phyloP scores from a whole-genome alignment of 306 rosid species.

The Albizia julibrissin region DNA sequence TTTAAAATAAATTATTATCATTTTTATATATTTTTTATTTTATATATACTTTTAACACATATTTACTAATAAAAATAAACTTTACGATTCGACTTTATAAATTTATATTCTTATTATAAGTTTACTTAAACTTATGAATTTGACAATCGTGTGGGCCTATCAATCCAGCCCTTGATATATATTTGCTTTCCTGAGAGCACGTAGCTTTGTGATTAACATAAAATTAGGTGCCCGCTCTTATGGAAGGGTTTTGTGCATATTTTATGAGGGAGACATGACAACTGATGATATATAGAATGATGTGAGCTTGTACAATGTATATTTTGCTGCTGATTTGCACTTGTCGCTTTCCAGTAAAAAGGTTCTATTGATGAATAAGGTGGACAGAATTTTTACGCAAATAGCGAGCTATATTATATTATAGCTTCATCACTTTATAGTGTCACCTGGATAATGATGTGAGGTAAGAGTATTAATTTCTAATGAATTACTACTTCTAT shows the following conservation, averaged over 20 bases:
- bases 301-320: background rate
- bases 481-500: background rate
- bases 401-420: background rate
- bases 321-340: constrained; percentile 1
- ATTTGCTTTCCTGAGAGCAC: background rate
- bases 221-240: background rate
- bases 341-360: constrained; percentile 23
- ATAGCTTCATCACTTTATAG: constrained; percentile 1
- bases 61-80: too few species aligned
- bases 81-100: too few species aligned
- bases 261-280: background rate
- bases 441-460: constrained; percentile 11
- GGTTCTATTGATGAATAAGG: constrained; percentile 10
- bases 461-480: background rate
- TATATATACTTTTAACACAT: too few species aligned
- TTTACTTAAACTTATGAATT: too few species aligned
- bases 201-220: background rate
- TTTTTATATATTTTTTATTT: too few species aligned
- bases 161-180: too few species aligned
- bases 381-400: background rate
- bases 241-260: background rate
- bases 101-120: too few species aligned
- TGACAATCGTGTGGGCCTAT: too few species aligned
- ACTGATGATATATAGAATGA: background rate
- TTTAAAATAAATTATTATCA: too few species aligned